Percentiles rank a stretch among this genome's conserved stretches.
Evolutionary conservation across 73 alveolate genomes (phyloP).

Genomic region (Paraurostyla sp.): DNA sequence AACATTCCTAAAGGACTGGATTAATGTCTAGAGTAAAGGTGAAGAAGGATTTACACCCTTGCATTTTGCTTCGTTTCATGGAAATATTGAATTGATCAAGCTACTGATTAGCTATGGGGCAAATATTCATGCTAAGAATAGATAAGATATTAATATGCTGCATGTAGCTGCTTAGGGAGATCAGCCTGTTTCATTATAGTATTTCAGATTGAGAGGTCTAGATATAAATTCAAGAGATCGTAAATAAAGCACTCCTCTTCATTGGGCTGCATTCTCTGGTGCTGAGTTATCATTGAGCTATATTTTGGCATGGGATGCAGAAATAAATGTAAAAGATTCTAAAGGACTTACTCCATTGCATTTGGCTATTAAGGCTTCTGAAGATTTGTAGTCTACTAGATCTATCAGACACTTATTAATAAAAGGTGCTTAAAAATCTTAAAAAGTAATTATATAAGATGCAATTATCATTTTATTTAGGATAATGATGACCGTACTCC

Average conservation of each 20-base stretch:
- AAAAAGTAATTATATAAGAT: neutral
- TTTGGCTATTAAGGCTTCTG: conserved; percentile 65
- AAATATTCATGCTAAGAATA: conserved; percentile 51
- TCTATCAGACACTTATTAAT: conserved; percentile 1
- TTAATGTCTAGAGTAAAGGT: conserved; percentile 11
- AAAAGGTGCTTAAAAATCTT: conserved; percentile 18
- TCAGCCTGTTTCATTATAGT: conserved; percentile 74
- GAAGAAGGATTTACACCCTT: conserved; percentile 78
- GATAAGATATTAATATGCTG: conserved; percentile 66
- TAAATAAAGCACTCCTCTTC: conserved; percentile 74
- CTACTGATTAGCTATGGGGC: conserved; percentile 73
- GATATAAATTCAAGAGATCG: conserved; percentile 61
- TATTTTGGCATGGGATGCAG: conserved; percentile 66
- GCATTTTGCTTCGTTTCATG: conserved; percentile 80
- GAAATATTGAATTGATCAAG: conserved; percentile 69
- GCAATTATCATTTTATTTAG: neutral
- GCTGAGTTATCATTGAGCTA: conserved; percentile 71
- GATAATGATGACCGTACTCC: conserved; percentile 43
- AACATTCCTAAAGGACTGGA: conserved; percentile 12
- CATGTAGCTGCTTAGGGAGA: conserved; percentile 88
- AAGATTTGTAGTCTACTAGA: neutral
- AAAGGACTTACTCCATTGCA: conserved; percentile 79
- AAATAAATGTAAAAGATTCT: conserved; percentile 70
- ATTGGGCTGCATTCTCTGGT: conserved; percentile 79
- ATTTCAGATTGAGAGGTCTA: conserved; percentile 54